phyloP scores from a whole-genome alignment of 2,329 filamentous ascomycete species.

The Curvularia lunata region DNA sequence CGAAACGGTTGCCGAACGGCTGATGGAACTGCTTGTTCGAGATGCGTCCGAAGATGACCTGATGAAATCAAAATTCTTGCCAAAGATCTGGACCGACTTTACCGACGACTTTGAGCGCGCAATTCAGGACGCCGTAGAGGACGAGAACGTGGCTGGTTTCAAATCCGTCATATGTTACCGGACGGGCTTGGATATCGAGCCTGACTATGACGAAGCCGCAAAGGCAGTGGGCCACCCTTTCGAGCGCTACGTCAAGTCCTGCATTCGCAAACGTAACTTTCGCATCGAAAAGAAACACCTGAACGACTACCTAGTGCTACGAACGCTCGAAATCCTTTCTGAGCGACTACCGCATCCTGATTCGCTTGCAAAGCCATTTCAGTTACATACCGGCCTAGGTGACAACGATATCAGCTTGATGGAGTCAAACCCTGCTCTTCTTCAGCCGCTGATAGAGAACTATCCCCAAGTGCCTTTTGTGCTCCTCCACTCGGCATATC shows the following conservation, averaged over 20 bases:
- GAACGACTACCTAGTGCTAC: constrained; percentile 73
- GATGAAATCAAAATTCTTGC: constrained; percentile 41
- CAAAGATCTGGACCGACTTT: constrained; percentile 53
- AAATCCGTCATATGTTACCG: constrained; percentile 85
- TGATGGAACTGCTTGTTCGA: constrained; percentile 61
- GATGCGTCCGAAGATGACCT: constrained; percentile 47
- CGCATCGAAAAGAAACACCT: constrained; percentile 68
- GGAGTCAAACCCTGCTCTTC: constrained; percentile 73
- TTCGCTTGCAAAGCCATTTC: constrained; percentile 70
- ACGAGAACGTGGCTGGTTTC: constrained; percentile 76
- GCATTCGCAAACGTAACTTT: constrained; percentile 50
- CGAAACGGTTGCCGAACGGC: constrained; percentile 70
- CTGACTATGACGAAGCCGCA: constrained; percentile 51
- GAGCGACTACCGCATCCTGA: constrained; percentile 44
- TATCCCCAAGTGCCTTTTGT: constrained; percentile 76
- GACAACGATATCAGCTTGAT: constrained; percentile 77
- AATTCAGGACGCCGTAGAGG: constrained; percentile 65
- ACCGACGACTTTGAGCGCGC: constrained; percentile 58
- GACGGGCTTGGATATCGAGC: constrained; percentile 67
- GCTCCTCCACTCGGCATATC: constrained; percentile 80
- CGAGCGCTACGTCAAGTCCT: constrained; percentile 50
- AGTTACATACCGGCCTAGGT: constrained; percentile 83
- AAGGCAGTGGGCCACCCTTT: constrained; percentile 48
- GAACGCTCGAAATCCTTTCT: constrained; percentile 65
- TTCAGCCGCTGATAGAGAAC: constrained; percentile 74